phyloP scores from a whole-genome alignment of 148 eudicot species.

The Rhododendron williamsianum region DNA sequence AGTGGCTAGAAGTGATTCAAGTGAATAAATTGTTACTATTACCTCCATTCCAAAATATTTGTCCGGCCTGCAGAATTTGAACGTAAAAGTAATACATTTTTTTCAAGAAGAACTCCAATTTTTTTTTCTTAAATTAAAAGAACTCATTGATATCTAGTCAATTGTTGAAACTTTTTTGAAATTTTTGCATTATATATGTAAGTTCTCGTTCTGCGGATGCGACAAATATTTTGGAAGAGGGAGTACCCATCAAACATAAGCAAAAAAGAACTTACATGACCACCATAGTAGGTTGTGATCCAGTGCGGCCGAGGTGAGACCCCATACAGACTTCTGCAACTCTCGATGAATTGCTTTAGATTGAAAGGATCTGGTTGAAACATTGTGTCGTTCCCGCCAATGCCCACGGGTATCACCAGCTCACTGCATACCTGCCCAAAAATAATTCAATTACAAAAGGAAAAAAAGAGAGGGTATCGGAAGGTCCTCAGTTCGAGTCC shows the following conservation, averaged over 20 bases:
- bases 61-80: fast-evolving
- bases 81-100: no score
- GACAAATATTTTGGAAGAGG: no score
- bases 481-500: background rate
- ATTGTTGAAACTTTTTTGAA: no score
- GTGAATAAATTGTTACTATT: background rate
- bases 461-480: no score
- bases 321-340: conserved; percentile 13
- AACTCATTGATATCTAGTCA: no score
- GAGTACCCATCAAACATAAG: background rate
- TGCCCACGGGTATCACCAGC: conserved; percentile 48
- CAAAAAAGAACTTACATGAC: conserved; percentile 19
- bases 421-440: conserved; percentile 39
- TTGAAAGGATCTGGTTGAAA: conserved; percentile 25
- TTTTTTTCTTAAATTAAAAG: no score
- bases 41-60: no score
- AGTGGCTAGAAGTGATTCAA: background rate
- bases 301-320: conserved; percentile 26
- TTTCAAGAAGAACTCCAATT: no score
- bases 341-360: background rate
- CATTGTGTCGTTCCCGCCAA: conserved; percentile 32
- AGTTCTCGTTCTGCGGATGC: no score
- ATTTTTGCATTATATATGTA: no score
- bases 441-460: background rate
- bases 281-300: conserved; percentile 30